phyloP scores from a whole-genome alignment of 352 stramenopile species.

The Pelagophyceae sp. region DNA sequence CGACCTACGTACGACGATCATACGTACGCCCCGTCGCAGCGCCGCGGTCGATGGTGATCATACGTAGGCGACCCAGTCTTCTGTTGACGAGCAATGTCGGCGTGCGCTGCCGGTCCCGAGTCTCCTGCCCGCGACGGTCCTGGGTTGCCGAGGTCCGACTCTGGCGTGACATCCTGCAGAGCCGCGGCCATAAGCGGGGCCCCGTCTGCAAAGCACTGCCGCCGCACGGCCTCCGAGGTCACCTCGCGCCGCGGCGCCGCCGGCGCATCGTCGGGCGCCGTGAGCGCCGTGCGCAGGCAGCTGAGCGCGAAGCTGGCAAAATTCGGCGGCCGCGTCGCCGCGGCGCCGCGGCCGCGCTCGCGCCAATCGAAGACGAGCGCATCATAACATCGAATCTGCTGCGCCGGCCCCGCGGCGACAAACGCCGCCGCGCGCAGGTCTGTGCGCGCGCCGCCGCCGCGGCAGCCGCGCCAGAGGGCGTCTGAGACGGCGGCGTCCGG shows the following conservation, averaged over 20 bases:
- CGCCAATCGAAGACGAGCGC: neutral
- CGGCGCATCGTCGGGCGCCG: too few relatives aligned
- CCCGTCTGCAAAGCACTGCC: neutral
- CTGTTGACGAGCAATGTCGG: too few relatives aligned
- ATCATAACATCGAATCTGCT: neutral
- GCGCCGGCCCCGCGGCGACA: too few relatives aligned
- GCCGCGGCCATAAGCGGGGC: neutral
- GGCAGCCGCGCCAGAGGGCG: neutral
- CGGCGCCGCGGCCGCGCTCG: neutral
- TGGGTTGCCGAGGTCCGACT: too few relatives aligned
- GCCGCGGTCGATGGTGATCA: too few relatives aligned
- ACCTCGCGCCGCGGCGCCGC: neutral
- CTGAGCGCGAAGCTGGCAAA: neutral
- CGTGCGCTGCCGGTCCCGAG: too few relatives aligned
- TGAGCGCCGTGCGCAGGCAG: neutral
- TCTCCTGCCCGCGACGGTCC: too few relatives aligned
- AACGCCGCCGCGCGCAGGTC: neutral
- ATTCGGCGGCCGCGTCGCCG: neutral
- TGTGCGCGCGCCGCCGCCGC: too few relatives aligned
- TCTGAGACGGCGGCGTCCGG: neutral
- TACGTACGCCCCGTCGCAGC: too few relatives aligned
- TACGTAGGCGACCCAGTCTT: too few relatives aligned
- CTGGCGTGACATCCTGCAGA: neutral
- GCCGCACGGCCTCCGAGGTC: neutral
- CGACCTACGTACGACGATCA: too few relatives aligned